Evolutionary conservation across 192 early-diverging fungal genomes (phyloP).

Genomic region (Coemansia sp.): DNA sequence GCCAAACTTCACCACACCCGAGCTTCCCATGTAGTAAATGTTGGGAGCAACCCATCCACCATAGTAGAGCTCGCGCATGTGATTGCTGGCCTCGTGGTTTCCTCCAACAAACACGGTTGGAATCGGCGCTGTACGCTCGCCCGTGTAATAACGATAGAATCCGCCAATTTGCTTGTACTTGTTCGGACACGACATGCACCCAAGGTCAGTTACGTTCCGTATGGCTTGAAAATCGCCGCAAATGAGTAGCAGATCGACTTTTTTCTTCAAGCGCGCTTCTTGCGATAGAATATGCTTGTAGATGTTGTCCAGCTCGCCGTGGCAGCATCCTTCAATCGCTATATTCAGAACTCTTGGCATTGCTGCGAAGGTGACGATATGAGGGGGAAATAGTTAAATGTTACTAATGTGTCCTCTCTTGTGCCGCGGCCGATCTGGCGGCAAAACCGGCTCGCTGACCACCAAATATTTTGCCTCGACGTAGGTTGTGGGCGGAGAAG

Average conservation of each 20-base stretch:
- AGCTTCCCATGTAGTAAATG: constrained; percentile 87
- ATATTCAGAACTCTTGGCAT: constrained; percentile 52
- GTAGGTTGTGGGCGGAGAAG: too few species aligned
- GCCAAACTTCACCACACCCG: constrained; percentile 82
- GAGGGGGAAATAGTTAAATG: neutral
- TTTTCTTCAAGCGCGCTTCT: constrained; percentile 57
- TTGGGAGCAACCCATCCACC: constrained; percentile 94
- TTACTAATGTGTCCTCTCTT: too few species aligned
- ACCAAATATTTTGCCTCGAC: too few species aligned
- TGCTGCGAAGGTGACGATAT: neutral
- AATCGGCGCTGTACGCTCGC: constrained; percentile 68
- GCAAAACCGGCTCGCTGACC: too few species aligned
- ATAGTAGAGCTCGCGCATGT: constrained; percentile 93
- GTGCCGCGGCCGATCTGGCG: too few species aligned
- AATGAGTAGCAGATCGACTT: constrained; percentile 87
- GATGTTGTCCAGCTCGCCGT: constrained; percentile 89
- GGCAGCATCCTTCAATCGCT: constrained; percentile 95
- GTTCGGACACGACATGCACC: constrained; percentile 75
- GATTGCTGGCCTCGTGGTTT: constrained; percentile 95
- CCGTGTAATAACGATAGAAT: constrained; percentile 94
- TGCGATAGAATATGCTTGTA: constrained; percentile 57
- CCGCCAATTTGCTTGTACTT: constrained; percentile 80
- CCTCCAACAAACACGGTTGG: constrained; percentile 96
- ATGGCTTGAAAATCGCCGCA: constrained; percentile 98
- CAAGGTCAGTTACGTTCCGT: constrained; percentile 78